These are phyloP conservation scores for Microsporum audouinii DNA, from an alignment of 2,329 filamentous ascomycete species.

Conservation along the genomic window DNA sequence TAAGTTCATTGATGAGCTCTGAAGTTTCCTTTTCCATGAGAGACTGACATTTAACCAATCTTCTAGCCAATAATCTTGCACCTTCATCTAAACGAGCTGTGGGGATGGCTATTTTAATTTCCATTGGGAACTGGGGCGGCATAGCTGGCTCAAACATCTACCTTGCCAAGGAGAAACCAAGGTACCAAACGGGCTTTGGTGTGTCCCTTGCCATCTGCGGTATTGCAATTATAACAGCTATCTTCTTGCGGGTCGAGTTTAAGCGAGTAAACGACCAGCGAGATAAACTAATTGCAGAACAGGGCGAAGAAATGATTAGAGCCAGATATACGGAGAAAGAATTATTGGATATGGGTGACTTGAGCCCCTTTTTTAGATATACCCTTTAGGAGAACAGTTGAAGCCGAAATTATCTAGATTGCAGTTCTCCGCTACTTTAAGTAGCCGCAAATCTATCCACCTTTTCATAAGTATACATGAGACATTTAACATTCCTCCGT, in stretches of 20 bases:
- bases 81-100: conserved; percentile 33
- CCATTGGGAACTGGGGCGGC: conserved; percentile 31
- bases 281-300: conserved; percentile 19
- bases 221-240: conserved; percentile 16
- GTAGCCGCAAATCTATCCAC: not conserved
- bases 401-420: not conserved
- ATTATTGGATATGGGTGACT: conserved; percentile 18
- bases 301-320: conserved; percentile 24
- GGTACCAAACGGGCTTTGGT: conserved; percentile 27
- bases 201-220: conserved; percentile 22
- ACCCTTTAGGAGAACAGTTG: conserved; percentile 6
- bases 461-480: not conserved
- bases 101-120: conserved; percentile 33
- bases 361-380: conserved; percentile 32
- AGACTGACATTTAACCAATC: not conserved
- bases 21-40: not conserved
- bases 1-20: not conserved
- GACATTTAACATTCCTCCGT: conserved; percentile 1
- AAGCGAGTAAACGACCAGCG: conserved; percentile 26
- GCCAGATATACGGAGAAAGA: conserved; percentile 27
- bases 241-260: conserved; percentile 22
- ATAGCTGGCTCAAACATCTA: conserved; percentile 29
- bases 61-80: conserved; percentile 24
- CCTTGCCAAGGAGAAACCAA: conserved; percentile 19
- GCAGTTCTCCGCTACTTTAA: not conserved